Evolutionary conservation across 2,329 filamentous ascomycete species (phyloP), one percentile per base, ranked within the genome.

Genomic region (Pseudogymnoascus sp.): DNA sequence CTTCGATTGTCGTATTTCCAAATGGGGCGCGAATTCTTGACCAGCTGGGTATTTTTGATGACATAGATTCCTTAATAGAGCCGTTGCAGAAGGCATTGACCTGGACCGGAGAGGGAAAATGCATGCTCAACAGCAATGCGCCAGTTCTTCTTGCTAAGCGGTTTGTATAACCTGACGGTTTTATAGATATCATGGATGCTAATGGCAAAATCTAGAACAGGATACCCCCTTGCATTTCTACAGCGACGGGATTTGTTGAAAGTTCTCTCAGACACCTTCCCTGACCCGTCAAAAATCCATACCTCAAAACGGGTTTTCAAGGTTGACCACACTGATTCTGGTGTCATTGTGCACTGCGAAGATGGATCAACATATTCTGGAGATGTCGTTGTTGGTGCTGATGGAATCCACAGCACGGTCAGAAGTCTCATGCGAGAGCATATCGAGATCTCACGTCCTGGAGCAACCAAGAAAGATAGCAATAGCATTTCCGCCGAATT

Each of bases 1-100:
- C 79, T 1, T 76, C 74, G 1, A 78, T 83, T 35, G 77, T 72
- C 0, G 64, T 82, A 0, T 64, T 73, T 0, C 71, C 79, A 0
- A 73, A 77, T 30, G 77, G 77, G 1, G 62, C 70, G 3, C 72
- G 75, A 0, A 76, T 83, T 8, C 67, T 82, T 0, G 79, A 82
- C 59, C 81, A 84, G 66, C 66, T 83, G 0, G 79, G 78, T 0
- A 65, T 71, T 35, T 75, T 65, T 11, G 69, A 74, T n/a, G 58
- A 64, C 38, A 25, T 65, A 3, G 12, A 54, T 8, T 50, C 47
- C 2, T n/a, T 41, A 20, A 25, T 57, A 12, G 60, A 62, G 25
- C 57, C 63, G 3, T 14, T 64, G 22, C 30, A 37, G 18, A 47
- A 12, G 14, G 57, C 37, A 16, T n/a, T 60, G 25, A 61, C 39